A percentile compares a stretch with the other conserved stretches of the same genome.
Evolutionary conservation across 768 basidiomycete species (phyloP).

Genomic region (Lyophyllum shimeji): DNA sequence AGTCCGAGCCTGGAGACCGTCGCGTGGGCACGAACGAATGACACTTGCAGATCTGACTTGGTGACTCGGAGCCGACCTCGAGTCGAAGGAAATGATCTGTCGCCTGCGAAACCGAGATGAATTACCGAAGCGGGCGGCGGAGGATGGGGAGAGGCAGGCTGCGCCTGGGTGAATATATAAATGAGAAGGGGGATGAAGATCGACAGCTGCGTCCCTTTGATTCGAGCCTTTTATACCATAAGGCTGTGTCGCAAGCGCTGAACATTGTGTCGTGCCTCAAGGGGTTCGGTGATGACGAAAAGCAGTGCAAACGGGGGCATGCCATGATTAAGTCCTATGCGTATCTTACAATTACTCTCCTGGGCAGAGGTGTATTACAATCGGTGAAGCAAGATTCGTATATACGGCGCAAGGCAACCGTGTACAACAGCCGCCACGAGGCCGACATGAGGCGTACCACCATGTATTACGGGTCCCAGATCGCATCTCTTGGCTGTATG

Average conservation of each 20-base stretch:
- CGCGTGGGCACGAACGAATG: neutral
- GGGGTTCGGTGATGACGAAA: no score
- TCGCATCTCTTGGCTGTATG: slow-evolving; percentile 3
- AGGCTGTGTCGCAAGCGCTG: no score
- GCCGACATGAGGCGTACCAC: neutral
- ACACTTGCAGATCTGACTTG: neutral
- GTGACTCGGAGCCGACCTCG: neutral
- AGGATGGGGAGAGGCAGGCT: neutral
- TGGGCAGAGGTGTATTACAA: neutral
- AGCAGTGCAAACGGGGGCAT: no score
- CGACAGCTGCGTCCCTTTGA: no score
- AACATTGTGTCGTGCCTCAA: neutral
- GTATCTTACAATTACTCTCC: neutral
- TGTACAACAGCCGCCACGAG: neutral
- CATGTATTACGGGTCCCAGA: slow-evolving; percentile 18
- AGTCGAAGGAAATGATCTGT: neutral
- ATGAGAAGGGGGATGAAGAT: neutral
- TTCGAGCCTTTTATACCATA: neutral
- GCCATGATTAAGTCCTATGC: no score
- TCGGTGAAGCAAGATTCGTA: neutral
- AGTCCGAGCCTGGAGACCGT: neutral
- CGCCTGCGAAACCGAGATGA: neutral
- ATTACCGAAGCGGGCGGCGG: neutral
- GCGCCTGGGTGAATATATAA: neutral
- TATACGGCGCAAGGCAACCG: neutral